Evolutionary conservation across 2,329 filamentous ascomycete species (phyloP), one percentile per base, ranked within the genome.

Genomic region (Colletotrichum noveboracense): DNA sequence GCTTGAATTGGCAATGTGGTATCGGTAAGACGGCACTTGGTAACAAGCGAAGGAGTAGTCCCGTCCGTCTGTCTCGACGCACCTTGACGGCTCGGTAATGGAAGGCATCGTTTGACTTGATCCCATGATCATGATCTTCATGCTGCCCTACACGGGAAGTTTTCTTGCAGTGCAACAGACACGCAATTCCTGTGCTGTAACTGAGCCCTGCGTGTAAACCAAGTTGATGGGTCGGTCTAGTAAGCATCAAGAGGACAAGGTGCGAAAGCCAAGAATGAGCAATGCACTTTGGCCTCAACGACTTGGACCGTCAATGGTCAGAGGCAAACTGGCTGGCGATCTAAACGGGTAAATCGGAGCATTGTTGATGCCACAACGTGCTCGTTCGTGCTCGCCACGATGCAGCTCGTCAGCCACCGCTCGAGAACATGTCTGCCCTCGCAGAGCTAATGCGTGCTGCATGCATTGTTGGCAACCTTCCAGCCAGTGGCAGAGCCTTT

Each of bases 381-480:
- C 24, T 68, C 58, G 66, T 69, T 62, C 70, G 65, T 61, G 74
- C 58, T 43, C 38, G 64, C 73, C 58, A 48, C 36, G 64, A 56
- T 73, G 70, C 34, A 24, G 32, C 24, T 24, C 6, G 43, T 24
- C 48, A 72, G 71, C 32, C 52, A 43, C 28, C 55, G 60, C 36
- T 70, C 66, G 26, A 55, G 34, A 36, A 38, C 60, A 24, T 34
- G 52, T 62, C 24, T 34, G 64, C 21, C 55, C 43, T 48, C 26
- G 56, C 68, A 64, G 21, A 56, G 28, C 70, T 76, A 76, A 69
- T 32, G 70, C 70, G 64, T 69, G 74, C 58, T 32, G 12, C 34
- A 64, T 69, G 70, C 70, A 76, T 52, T 61, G 43, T 48, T 34
- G 61, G 66, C 70, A 71, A 56, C 34, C 43, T 14, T 65, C 58